Evolutionary conservation across 164 flowering plant species (phyloP).

Genomic region (Liriodendron chinense): DNA sequence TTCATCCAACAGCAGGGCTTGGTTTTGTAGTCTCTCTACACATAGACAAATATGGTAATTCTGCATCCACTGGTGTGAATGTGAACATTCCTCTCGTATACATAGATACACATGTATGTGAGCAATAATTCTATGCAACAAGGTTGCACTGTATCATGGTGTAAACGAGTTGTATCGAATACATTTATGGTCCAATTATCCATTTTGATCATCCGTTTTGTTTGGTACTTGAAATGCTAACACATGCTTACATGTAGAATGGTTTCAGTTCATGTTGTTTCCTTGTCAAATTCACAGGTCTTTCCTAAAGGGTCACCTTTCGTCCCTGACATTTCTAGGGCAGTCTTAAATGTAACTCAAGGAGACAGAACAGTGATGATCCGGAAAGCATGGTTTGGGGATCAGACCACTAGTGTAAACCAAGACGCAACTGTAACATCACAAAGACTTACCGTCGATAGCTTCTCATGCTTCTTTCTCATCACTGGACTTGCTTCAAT

Average conservation of each 20-base stretch:
- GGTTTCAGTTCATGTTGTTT: no score
- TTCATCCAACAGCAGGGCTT: slow-evolving; percentile 35
- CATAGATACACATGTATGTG: no score
- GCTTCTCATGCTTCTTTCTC: slow-evolving; percentile 11
- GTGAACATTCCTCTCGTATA: no score
- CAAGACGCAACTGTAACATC: slow-evolving; percentile 1
- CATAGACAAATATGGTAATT: background rate
- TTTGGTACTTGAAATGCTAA: no score
- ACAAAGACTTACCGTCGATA: background rate
- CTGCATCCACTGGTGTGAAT: no score
- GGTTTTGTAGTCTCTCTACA: slow-evolving; percentile 47
- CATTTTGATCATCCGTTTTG: no score
- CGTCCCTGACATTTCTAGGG: slow-evolving; percentile 35
- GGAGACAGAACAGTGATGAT: slow-evolving; percentile 23
- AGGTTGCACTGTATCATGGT: no score
- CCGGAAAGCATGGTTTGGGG: slow-evolving; percentile 9
- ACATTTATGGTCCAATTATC: no score
- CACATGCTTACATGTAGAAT: no score
- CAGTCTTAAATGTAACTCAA: slow-evolving; percentile 31
- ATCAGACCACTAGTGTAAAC: background rate
- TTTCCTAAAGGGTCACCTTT: slow-evolving; percentile 39
- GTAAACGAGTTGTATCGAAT: no score
- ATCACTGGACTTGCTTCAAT: slow-evolving; percentile 2
- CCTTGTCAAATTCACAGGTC: slow-evolving; percentile 19
- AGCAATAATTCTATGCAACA: no score